These are phyloP conservation scores for Rhododendron henanense DNA, from an alignment of 148 eudicot species.

Conservation along the genomic window DNA sequence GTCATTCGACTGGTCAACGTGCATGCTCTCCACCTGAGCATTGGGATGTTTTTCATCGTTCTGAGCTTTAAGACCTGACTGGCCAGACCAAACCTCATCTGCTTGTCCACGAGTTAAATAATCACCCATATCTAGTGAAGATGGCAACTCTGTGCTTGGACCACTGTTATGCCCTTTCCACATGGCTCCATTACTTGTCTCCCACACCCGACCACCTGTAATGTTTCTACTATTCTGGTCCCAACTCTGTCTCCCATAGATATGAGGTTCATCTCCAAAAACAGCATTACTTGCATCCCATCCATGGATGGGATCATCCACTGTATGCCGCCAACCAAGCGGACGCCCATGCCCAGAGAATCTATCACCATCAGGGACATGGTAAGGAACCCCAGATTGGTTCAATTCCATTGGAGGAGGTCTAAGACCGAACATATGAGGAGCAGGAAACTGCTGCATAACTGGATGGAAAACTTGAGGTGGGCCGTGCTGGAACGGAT, in stretches of 20 bases:
- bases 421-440: conserved; percentile 63
- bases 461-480: conserved; percentile 74
- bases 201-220: conserved; percentile 46
- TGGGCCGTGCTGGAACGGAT: conserved; percentile 84
- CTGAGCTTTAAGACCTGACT: conserved; percentile 31
- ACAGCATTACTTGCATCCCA: conserved; percentile 76
- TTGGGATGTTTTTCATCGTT: conserved; percentile 35
- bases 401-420: conserved; percentile 78
- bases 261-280: conserved; percentile 59
- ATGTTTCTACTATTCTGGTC: conserved; percentile 33
- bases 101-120: conserved; percentile 21
- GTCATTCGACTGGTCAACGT: conserved; percentile 29
- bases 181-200: conserved; percentile 45
- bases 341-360: conserved; percentile 63
- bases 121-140: conserved; percentile 48
- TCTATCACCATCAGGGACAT: conserved; percentile 62
- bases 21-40: conserved; percentile 32
- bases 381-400: conserved; percentile 68
- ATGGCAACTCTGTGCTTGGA: conserved; percentile 31
- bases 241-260: conserved; percentile 51
- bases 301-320: conserved; percentile 57
- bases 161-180: conserved; percentile 64
- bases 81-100: conserved; percentile 50
- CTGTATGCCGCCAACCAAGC: conserved; percentile 69
- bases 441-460: conserved; percentile 62